Evolutionary conservation across 2,329 filamentous ascomycete genomes (phyloP).

Genomic region (Neofusicoccum sp.): DNA sequence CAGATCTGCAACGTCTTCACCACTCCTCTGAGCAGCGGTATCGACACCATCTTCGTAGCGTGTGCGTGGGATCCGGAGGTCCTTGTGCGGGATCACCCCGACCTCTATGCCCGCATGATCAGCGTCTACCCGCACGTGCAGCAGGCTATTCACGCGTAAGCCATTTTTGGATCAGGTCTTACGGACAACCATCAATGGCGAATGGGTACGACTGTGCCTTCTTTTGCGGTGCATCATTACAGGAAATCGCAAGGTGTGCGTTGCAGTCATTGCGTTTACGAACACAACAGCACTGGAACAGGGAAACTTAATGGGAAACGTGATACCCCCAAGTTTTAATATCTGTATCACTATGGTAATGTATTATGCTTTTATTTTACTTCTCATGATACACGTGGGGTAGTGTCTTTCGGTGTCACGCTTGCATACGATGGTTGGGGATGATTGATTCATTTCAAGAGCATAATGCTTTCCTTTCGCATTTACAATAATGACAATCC

Average conservation of each 20-base stretch:
- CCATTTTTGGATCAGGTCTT: too few species aligned
- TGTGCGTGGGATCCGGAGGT: slow-evolving; percentile 67
- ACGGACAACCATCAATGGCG: neutral
- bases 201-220: neutral
- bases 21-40: slow-evolving; percentile 81
- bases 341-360: neutral
- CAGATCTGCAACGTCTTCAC: slow-evolving; percentile 90
- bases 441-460: too few species aligned
- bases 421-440: too few species aligned
- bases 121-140: slow-evolving; percentile 81
- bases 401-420: too few species aligned
- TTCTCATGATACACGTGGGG: neutral
- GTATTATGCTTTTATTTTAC: neutral
- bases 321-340: slow-evolving; percentile 1
- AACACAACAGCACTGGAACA: neutral
- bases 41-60: slow-evolving; percentile 89
- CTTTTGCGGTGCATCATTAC: neutral
- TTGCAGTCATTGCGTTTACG: neutral
- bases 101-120: slow-evolving; percentile 77
- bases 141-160: slow-evolving; percentile 64
- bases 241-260: neutral
- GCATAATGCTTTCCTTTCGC: too few species aligned
- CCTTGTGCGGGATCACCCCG: slow-evolving; percentile 75
- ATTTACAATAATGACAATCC: too few species aligned
- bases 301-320: neutral